Base-by-base conservation (phyloP, 2,329 filamentous ascomycete species). In the Colletotrichum liriopes region DNA sequence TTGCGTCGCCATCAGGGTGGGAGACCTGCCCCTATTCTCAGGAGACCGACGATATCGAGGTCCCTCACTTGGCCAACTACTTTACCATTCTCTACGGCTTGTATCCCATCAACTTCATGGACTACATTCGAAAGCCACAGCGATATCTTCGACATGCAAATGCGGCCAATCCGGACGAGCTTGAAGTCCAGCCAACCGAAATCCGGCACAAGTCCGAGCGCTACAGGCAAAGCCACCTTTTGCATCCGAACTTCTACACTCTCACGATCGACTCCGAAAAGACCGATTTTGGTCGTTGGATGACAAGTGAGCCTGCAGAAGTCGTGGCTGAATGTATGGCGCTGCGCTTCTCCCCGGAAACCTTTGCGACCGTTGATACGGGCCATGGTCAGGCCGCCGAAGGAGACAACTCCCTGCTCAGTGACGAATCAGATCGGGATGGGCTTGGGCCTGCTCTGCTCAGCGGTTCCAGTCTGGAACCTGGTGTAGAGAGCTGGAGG, bases 171-270 rank as follows among this genome's bases (percentile, higher is more conserved):
- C 88, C 91, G 1, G 92, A 95, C 74, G 92, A 94, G 66, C 88
- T 96, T 54, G 93, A 95, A 77, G 88, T 96, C 3, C 92, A 96
- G 76, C 93, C 94, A 41, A 91, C 91, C 5, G 91, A 95, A 75
- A 94, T 96, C 67, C 87, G 93, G 6, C 89, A 92, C 76, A 88
- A 93, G 61, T 95, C 93, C 2, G 93, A 96, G 76, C 88, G 88
- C 26, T 95, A 94, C 79, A 88, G 93, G 47, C 89, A 91, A 74
- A 89, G 90, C 45, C 94, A 96, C 81, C 82, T 94, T 7, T 83
- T 96, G 20, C 94, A 96, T 79, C 92, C 93, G n/a, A 95, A 95
- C 80, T 96, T 96, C 80, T 95, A 94, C 79, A 92, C 88, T 47
- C 86, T 93, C 55, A 96, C 93, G 0, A 88, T 94, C 59, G 94